Base-by-base conservation (phyloP, 1,284 basidiomycete species). In the Coniophora puteana region DNA sequence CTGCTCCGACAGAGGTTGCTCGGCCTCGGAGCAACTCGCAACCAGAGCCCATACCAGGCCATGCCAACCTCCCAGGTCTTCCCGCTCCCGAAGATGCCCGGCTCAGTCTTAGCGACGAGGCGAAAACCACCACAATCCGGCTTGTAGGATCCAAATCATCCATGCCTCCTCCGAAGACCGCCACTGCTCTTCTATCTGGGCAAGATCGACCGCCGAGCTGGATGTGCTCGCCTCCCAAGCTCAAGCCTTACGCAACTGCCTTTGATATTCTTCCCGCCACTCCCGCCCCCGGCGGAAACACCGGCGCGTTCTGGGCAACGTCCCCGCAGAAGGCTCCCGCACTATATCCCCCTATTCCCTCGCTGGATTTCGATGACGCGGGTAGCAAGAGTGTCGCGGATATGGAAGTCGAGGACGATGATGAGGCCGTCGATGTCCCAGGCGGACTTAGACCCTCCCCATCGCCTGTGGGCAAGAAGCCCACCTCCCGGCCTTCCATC, bases 241-340 rank as follows among this genome's bases (percentile, higher is more conserved):
- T 88, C 4, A 69, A 73, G 46, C 76, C 83, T 0, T 78, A 81
- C 53, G 62, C 71, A 33, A 83, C 83, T 1, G 67, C 67, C 8
- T 87, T 86, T 50, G 83, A 87, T 48, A 63, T 87, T 21, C 67
- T 75, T 14, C 67, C 81, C 48, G 75, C 68, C 18, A 80, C 76
- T 20, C 81, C 83, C 1, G 59, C 58, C 2, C 57, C 61, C 8
- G 53, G 52, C n/a, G 48, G 48, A 25, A 51, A 50, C 8, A 45
- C 58, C 36, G 65, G 53, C 30, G 31, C 50, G 24, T 59, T 71
- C 44, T 77, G 76, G 73, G 72, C 74, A 1, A 55, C 66, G 17
- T 66, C 72, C 1, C 71, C 72, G 52, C 47, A 25, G 49, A 57
- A 24, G 47, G 46, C 22, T 49, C 58, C 36, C 64, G 61, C 6